Percentiles rank a stretch among this genome's conserved stretches.
These are phyloP conservation scores for Talaromyces stipitatus DNA, from an alignment of 495 filamentous ascomycete species.

Conservation along the genomic window DNA sequence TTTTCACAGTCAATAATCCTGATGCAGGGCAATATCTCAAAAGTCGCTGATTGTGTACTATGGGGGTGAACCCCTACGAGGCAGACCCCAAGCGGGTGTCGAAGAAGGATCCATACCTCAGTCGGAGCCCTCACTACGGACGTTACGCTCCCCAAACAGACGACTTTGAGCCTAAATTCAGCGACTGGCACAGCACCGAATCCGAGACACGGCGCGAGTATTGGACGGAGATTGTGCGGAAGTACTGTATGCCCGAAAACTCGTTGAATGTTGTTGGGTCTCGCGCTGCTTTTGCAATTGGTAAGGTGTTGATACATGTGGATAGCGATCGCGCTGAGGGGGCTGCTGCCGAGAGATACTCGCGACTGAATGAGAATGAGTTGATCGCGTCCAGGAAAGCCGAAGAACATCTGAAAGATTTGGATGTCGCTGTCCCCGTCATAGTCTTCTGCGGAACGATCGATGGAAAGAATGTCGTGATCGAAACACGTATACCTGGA, in stretches of 20 bases:
- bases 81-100: slow-evolving; percentile 25
- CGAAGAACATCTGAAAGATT: slow-evolving; percentile 23
- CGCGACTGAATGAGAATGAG: slow-evolving; percentile 55
- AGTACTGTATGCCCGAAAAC: slow-evolving; percentile 25
- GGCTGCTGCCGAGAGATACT: slow-evolving; percentile 22
- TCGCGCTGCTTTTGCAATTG: slow-evolving; percentile 31
- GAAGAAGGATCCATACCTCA: slow-evolving; percentile 29
- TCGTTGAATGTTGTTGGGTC: slow-evolving; percentile 25
- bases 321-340: slow-evolving; percentile 21
- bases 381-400: slow-evolving; percentile 30
- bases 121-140: slow-evolving; percentile 31
- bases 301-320: slow-evolving; percentile 33
- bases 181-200: slow-evolving; percentile 27
- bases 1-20: neutral
- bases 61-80: slow-evolving; percentile 26
- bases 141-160: slow-evolving; percentile 29
- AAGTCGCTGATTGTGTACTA: neutral
- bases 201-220: slow-evolving; percentile 16
- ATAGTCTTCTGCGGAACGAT: slow-evolving; percentile 33
- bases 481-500: slow-evolving; percentile 36
- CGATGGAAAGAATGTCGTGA: slow-evolving; percentile 32
- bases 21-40: neutral
- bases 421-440: slow-evolving; percentile 30
- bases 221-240: slow-evolving; percentile 28
- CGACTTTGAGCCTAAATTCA: slow-evolving; percentile 32